These are phyloP conservation scores for Fusarium floridanum DNA, from an alignment of 2,329 filamentous ascomycete genomes.

Conservation along the genomic window DNA sequence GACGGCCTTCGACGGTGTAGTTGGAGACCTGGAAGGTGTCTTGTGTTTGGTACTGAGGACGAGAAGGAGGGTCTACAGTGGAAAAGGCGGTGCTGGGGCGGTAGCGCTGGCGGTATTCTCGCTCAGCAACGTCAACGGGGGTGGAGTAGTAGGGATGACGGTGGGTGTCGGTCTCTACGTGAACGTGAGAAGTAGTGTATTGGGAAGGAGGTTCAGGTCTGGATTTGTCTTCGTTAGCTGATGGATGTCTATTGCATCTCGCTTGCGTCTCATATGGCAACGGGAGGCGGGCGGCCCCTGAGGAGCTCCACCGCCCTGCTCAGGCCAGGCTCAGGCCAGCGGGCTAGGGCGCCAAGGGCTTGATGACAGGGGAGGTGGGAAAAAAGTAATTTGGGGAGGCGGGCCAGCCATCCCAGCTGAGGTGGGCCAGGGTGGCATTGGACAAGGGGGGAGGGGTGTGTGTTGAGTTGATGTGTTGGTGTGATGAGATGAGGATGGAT, in stretches of 20 bases:
- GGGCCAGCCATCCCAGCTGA: slow-evolving; percentile 40
- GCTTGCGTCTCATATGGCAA: slow-evolving; percentile 51
- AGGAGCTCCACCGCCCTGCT: slow-evolving; percentile 41
- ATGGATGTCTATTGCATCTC: slow-evolving; percentile 46
- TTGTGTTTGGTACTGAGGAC: slow-evolving; percentile 49
- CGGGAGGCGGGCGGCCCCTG: slow-evolving; percentile 43
- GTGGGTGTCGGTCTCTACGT: slow-evolving; percentile 73
- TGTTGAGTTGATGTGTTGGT: slow-evolving; percentile 27
- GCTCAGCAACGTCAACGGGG: slow-evolving; percentile 74
- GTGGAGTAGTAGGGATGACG: slow-evolving; percentile 62
- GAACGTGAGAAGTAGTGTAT: slow-evolving; percentile 69
- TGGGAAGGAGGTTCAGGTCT: slow-evolving; percentile 55
- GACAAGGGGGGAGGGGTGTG: slow-evolving; percentile 33
- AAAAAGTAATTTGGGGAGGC: slow-evolving; percentile 45
- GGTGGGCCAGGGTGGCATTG: slow-evolving; percentile 32
- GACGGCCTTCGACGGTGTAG: slow-evolving; percentile 43
- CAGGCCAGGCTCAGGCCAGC: slow-evolving; percentile 44
- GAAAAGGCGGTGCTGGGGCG: slow-evolving; percentile 60
- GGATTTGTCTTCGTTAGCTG: slow-evolving; percentile 48
- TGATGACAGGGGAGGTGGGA: slow-evolving; percentile 32
- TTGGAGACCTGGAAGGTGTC: slow-evolving; percentile 40
- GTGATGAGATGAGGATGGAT: slow-evolving; percentile 29
- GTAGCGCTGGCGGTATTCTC: slow-evolving; percentile 73
- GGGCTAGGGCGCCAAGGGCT: slow-evolving; percentile 34
- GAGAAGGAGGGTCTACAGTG: slow-evolving; percentile 51